Base-by-base conservation (phyloP, 2,329 filamentous ascomycete species). In the Botrytis sinoallii region DNA sequence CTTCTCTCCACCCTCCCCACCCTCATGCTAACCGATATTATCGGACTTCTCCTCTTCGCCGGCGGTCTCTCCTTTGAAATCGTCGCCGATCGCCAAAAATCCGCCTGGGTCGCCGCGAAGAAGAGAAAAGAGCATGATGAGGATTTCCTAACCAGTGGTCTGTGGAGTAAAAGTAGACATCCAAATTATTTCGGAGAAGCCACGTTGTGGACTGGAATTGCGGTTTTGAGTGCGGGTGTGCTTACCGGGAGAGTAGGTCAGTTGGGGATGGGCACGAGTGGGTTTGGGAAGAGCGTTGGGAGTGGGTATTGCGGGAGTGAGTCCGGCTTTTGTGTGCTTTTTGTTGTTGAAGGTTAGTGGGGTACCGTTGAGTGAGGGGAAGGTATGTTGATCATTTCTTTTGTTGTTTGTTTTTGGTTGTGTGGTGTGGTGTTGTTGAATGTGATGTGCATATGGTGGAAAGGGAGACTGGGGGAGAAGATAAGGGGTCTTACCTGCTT, bases 111-210 rank as follows among this genome's bases (percentile, higher is more conserved):
- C 74, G 81, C 83, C 71, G 89, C 87, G 73, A 91, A 89, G 84
- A 87, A 87, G 77, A 84, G 85, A 65, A 92, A 92, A 85, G 84
- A 87, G 78, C 91, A 93, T 75, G 86, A 87, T 38, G 90, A 93
- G 81, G 86, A 89, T 64, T 93, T 92, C 78, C 79, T 93, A 75
- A 91, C 89, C 0, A 81, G 83, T 1, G 91, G 91, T 0, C 78
- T 93, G 52, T 93, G 90, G 88, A 83, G 84, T 9, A 85, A 86
- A 79, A 88, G 85, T 66, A 83, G 89, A 75, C 89, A 91, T 81
- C 91, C 91, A 0, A 91, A 93, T 79, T 93, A 93, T 83, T 91
- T 93, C 80, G 91, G 91, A n/a, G 91, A 93, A 81, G 86, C 85
- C 42, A 90, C 88, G 18, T 83, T 93, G 46, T 93, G 90, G 91